phyloP scores from a whole-genome alignment of 2,329 filamentous ascomycete species.

The Raffaelea ambrosiae region DNA sequence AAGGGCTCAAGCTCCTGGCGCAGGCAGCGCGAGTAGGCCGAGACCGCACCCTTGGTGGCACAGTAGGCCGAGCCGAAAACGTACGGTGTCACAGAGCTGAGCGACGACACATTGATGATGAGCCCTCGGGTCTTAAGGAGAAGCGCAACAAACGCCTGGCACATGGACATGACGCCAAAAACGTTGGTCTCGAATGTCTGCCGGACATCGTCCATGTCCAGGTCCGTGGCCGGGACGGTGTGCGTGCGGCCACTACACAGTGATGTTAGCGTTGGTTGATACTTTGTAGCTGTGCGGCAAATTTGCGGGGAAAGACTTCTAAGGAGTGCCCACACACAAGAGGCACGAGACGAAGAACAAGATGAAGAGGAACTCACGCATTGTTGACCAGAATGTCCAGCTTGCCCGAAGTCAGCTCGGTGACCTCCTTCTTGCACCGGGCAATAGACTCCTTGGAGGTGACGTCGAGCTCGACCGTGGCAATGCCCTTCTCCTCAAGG shows the following conservation, averaged over 20 bases:
- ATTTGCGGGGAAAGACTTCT: too few relatives aligned
- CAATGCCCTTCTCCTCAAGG: slow-evolving; percentile 38
- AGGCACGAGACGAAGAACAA: not conserved
- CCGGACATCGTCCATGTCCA: slow-evolving; percentile 43
- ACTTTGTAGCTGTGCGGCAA: too few relatives aligned
- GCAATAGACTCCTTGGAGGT: slow-evolving; percentile 42
- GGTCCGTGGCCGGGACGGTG: slow-evolving; percentile 42
- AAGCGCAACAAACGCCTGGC: slow-evolving; percentile 38
- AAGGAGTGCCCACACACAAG: not conserved
- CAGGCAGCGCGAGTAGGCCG: slow-evolving; percentile 42
- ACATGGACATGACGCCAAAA: slow-evolving; percentile 49
- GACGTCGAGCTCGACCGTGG: slow-evolving; percentile 43
- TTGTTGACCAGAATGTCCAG: slow-evolving; percentile 54
- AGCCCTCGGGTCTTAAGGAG: slow-evolving; percentile 42
- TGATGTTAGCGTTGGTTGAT: too few relatives aligned
- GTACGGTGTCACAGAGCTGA: slow-evolving; percentile 41
- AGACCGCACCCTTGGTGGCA: slow-evolving; percentile 47
- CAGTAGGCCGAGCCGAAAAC: slow-evolving; percentile 45
- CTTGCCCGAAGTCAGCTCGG: slow-evolving; percentile 38
- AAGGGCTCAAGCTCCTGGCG: slow-evolving; percentile 46
- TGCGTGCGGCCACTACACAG: slow-evolving; percentile 38
- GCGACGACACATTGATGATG: slow-evolving; percentile 47
- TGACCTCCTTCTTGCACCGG: slow-evolving; percentile 36
- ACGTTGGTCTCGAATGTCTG: slow-evolving; percentile 49
- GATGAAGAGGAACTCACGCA: slow-evolving; percentile 29